These are phyloP conservation scores for Russula griseocarnosa DNA, from an alignment of 768 basidiomycete genomes.

Conservation along the genomic window DNA sequence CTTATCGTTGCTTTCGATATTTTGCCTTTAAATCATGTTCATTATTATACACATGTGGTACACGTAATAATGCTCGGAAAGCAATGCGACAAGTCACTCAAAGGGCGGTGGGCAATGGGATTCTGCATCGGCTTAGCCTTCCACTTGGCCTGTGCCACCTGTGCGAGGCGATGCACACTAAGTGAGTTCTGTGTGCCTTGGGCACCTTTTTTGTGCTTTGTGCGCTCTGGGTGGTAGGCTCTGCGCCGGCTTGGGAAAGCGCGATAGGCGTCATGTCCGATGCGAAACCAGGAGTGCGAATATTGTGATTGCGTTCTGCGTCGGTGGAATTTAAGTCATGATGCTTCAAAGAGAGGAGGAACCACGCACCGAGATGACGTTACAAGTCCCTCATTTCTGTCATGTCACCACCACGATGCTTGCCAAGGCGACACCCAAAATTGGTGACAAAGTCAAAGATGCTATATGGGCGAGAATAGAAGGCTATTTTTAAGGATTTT, in stretches of 20 bases:
- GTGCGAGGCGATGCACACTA: slow-evolving; percentile 68
- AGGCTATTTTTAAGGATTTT: no score
- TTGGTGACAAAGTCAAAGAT: no score
- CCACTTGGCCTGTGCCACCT: slow-evolving; percentile 79
- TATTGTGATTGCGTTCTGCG: slow-evolving; percentile 90
- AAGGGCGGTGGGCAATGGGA: neutral
- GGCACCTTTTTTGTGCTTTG: slow-evolving; percentile 54
- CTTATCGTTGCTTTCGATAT: neutral
- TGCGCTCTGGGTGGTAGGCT: slow-evolving; percentile 48
- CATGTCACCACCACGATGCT: slow-evolving; percentile 85
- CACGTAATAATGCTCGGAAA: slow-evolving; percentile 17
- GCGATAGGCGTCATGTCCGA: slow-evolving; percentile 88
- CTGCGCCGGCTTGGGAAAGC: slow-evolving; percentile 60
- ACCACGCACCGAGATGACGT: slow-evolving; percentile 73
- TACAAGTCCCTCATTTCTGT: slow-evolving; percentile 96
- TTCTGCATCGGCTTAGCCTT: slow-evolving; percentile 69
- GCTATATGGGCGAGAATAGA: no score
- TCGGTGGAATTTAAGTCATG: neutral
- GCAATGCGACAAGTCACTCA: slow-evolving; percentile 13
- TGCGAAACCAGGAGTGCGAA: slow-evolving; percentile 91
- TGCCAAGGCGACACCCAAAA: slow-evolving; percentile 87
- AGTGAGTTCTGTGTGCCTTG: slow-evolving; percentile 63
- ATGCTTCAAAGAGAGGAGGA: neutral
- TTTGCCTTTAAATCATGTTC: neutral
- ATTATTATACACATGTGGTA: slow-evolving; percentile 21